These are phyloP conservation scores for Flaveria sonorensis DNA, from an alignment of 129 eudicot genomes.

Conservation along the genomic window DNA sequence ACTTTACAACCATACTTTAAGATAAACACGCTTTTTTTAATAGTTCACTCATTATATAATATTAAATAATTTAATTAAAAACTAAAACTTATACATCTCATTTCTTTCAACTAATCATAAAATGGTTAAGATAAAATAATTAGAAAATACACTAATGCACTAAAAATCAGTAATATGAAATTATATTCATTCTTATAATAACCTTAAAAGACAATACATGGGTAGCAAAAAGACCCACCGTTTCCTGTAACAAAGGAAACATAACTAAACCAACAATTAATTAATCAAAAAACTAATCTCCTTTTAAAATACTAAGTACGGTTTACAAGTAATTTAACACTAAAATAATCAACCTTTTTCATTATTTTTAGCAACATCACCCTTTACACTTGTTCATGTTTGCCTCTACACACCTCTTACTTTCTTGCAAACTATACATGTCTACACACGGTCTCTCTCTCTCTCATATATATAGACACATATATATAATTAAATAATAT, in stretches of 20 bases:
- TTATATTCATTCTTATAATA: background rate
- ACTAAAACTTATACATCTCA: too few relatives aligned
- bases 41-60: too few relatives aligned
- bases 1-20: too few relatives aligned
- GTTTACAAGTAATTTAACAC: slow-evolving; percentile 9
- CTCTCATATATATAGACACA: too few relatives aligned
- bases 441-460: background rate
- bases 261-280: slow-evolving; percentile 16
- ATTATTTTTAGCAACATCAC: slow-evolving; percentile 11
- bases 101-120: background rate
- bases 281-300: slow-evolving; percentile 21
- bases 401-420: slow-evolving; percentile 1
- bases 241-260: slow-evolving; percentile 31
- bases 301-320: slow-evolving; percentile 14
- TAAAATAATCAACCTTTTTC: slow-evolving; percentile 6
- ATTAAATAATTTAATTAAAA: too few relatives aligned
- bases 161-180: background rate
- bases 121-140: background rate
- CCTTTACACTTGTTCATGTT: slow-evolving; percentile 34
- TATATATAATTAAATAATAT: too few relatives aligned
- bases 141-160: background rate
- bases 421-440: background rate
- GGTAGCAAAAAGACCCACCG: slow-evolving; percentile 24
- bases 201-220: background rate
- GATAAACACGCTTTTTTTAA: too few relatives aligned